These are phyloP conservation scores for Rhododendron kiyosumense DNA, from an alignment of 148 eudicot genomes.

Conservation along the genomic window DNA sequence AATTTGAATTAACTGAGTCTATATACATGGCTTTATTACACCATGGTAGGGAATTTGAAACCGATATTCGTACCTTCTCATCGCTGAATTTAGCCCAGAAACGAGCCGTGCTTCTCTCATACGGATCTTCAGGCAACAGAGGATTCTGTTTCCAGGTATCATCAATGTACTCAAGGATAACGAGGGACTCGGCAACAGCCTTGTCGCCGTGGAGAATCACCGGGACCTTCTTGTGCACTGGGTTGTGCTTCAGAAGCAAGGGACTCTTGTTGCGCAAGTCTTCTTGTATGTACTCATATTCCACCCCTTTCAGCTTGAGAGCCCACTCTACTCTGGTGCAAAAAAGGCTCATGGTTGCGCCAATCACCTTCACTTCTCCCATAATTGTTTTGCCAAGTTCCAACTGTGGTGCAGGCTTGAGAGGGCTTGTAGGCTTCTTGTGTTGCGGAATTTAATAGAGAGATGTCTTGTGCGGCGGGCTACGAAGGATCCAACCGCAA, in stretches of 20 bases:
- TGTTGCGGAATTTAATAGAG: too few relatives aligned
- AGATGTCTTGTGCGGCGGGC: too few relatives aligned
- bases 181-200: conserved; percentile 12
- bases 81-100: conserved; percentile 29
- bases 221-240: conserved; percentile 23
- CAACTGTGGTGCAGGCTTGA: not conserved
- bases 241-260: conserved; percentile 14
- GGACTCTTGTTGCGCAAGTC: conserved; percentile 18
- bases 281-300: conserved; percentile 21
- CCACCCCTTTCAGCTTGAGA: conserved; percentile 20
- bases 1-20: too few relatives aligned
- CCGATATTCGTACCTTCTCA: conserved; percentile 16
- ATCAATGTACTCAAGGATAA: conserved; percentile 26
- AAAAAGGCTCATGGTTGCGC: not conserved
- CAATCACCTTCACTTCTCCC: conserved; percentile 19
- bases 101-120: conserved; percentile 25
- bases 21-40: too few relatives aligned
- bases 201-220: conserved; percentile 13
- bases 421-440: not conserved
- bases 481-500: too few relatives aligned
- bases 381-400: not conserved
- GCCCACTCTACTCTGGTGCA: conserved; percentile 22
- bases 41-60: too few relatives aligned
- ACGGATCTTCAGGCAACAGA: conserved; percentile 24
- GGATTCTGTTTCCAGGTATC: conserved; percentile 19